A percentile compares a stretch with the other conserved stretches of the same genome.
These are phyloP conservation scores for Thielaviopsis musarum DNA, from an alignment of 2,329 filamentous ascomycete genomes.

Conservation along the genomic window DNA sequence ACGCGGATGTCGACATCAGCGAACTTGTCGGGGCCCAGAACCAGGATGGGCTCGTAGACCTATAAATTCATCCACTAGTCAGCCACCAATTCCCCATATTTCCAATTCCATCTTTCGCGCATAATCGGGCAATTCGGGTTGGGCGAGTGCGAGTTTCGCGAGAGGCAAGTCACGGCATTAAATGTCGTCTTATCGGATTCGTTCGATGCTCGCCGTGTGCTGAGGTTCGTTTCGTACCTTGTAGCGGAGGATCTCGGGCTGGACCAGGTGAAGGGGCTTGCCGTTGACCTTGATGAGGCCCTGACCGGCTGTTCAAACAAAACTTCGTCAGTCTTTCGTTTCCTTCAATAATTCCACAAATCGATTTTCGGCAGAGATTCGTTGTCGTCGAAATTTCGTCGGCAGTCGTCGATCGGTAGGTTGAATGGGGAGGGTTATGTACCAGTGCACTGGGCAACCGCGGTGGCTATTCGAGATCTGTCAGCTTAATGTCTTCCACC, in stretches of 20 bases:
- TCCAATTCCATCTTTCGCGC: not conserved
- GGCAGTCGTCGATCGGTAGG: not conserved
- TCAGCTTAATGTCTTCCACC: not conserved
- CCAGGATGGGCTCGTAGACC: conserved; percentile 97
- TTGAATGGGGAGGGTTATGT: conserved; percentile 2
- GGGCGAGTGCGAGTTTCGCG: not conserved
- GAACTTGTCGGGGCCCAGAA: conserved; percentile 96
- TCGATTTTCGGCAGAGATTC: not conserved
- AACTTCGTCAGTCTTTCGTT: conserved; percentile 10
- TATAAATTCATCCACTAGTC: conserved; percentile 18
- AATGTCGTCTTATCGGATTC: not conserved
- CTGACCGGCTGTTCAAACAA: conserved; percentile 21
- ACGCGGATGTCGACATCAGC: conserved; percentile 93
- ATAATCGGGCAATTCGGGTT: not conserved
- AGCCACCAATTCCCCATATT: not conserved
- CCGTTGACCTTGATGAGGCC: conserved; percentile 99
- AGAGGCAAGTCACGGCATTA: not conserved
- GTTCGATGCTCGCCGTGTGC: not conserved
- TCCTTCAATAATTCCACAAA: not conserved
- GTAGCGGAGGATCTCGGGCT: conserved; percentile 95
- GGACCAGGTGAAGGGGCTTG: conserved; percentile 80
- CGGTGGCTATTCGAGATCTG: conserved; percentile 32
- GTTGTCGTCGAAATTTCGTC: conserved; percentile 1
- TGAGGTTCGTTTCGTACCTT: conserved; percentile 43
- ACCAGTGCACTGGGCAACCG: conserved; percentile 81